Conservation (phyloP, 257 asterid genomes). For the Fraxinus cuspidata region DNA sequence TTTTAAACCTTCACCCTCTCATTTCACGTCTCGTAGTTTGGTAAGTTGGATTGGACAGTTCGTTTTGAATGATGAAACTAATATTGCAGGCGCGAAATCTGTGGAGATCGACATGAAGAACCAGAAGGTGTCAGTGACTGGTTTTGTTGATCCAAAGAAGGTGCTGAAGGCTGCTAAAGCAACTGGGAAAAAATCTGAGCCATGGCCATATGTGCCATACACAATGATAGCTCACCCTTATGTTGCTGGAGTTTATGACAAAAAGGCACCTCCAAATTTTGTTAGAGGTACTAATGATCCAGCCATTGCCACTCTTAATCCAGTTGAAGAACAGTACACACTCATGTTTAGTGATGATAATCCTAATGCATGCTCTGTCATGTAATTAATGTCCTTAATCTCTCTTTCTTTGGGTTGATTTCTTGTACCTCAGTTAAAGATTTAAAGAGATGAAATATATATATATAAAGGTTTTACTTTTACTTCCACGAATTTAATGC, state of each 20-base stretch:
- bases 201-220: slow-evolving; percentile 86
- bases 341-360: slow-evolving; percentile 91
- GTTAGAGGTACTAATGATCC: slow-evolving; percentile 73
- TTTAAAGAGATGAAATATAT: background rate
- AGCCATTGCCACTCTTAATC: slow-evolving; percentile 64
- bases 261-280: slow-evolving; percentile 75
- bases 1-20: slow-evolving; percentile 28
- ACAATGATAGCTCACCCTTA: slow-evolving; percentile 81
- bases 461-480: background rate
- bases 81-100: slow-evolving; percentile 58
- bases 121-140: slow-evolving; percentile 81
- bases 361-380: slow-evolving; percentile 72
- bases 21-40: too few relatives aligned
- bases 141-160: slow-evolving; percentile 75
- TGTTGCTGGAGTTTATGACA: slow-evolving; percentile 78
- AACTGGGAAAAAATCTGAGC: slow-evolving; percentile 68
- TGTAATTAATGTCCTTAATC: slow-evolving; percentile 38
- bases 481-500: background rate
- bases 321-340: slow-evolving; percentile 66
- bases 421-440: background rate
- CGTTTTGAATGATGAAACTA: too few relatives aligned
- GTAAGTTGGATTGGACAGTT: too few relatives aligned
- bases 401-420: background rate
- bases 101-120: slow-evolving; percentile 79
- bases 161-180: slow-evolving; percentile 73